phyloP scores from a whole-genome alignment of 768 basidiomycete genomes.

The Amanita rubescens region DNA sequence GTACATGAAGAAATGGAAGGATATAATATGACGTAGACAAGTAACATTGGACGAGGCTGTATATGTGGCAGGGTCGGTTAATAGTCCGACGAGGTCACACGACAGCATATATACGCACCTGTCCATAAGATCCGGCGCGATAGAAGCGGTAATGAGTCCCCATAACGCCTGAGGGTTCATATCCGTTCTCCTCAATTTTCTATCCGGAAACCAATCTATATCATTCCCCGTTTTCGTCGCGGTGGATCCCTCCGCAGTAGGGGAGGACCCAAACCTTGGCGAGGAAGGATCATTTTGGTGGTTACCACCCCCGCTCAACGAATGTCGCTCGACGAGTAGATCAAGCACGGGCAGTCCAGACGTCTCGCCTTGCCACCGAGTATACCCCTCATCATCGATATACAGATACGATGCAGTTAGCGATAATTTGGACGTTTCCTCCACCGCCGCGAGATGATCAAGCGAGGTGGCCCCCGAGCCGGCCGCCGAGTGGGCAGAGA shows the following conservation, averaged over 20 bases:
- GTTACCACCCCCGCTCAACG: slow-evolving; percentile 20
- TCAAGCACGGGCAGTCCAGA: slow-evolving; percentile 88
- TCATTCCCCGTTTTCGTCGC: slow-evolving; percentile 22
- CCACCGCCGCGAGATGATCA: slow-evolving; percentile 42
- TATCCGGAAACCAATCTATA: slow-evolving; percentile 77
- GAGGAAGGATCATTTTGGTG: slow-evolving; percentile 20
- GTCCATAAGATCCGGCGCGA: slow-evolving; percentile 90
- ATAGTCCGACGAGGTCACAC: neutral
- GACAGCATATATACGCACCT: slow-evolving; percentile 42
- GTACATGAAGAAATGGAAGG: slow-evolving; percentile 88
- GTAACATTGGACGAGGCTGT: slow-evolving; percentile 79
- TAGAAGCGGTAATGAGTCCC: slow-evolving; percentile 80
- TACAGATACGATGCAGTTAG: slow-evolving; percentile 77
- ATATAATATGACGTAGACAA: slow-evolving; percentile 91
- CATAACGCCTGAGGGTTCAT: slow-evolving; percentile 84
- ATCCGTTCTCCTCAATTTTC: slow-evolving; percentile 65
- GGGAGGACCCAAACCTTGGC: slow-evolving; percentile 21
- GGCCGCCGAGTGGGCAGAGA: slow-evolving; percentile 10
- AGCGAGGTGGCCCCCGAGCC: slow-evolving; percentile 13
- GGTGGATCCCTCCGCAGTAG: slow-evolving; percentile 13
- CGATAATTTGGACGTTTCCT: slow-evolving; percentile 56
- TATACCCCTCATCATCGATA: slow-evolving; percentile 82
- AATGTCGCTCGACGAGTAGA: slow-evolving; percentile 67
- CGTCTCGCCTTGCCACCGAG: slow-evolving; percentile 88
- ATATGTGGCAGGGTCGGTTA: too few relatives aligned